Evolutionary conservation across 2,329 filamentous ascomycete genomes (phyloP).

Genomic region (Microdochium bolleyi): DNA sequence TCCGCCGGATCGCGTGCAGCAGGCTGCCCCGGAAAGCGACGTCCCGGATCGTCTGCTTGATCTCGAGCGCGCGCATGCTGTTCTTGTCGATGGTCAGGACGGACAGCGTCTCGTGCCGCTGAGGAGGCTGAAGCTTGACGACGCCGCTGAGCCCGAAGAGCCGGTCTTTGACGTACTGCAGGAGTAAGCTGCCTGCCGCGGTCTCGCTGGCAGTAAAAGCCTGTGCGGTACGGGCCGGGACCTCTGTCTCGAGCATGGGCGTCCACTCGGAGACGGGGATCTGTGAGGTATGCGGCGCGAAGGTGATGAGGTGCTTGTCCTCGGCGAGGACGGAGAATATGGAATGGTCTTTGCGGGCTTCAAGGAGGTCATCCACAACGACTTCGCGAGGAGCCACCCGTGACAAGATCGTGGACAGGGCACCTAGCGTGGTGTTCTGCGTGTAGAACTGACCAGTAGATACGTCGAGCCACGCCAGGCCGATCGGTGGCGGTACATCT

Average conservation of each 20-base stretch:
- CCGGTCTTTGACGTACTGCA: conserved; percentile 76
- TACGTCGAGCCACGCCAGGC: conserved; percentile 88
- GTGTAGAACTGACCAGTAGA: conserved; percentile 94
- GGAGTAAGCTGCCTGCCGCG: conserved; percentile 67
- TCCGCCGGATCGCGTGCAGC: conserved; percentile 80
- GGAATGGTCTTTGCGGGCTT: conserved; percentile 48
- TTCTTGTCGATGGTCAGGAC: conserved; percentile 90
- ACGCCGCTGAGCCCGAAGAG: conserved; percentile 67
- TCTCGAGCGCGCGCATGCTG: conserved; percentile 81
- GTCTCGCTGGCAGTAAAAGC: conserved; percentile 64
- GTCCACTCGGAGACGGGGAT: conserved; percentile 58
- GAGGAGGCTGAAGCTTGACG: conserved; percentile 79
- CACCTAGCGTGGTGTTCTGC: conserved; percentile 62
- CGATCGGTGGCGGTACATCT: conserved; percentile 27
- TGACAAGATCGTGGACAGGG: conserved; percentile 72
- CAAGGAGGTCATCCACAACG: conserved; percentile 60
- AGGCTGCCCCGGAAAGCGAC: conserved; percentile 74
- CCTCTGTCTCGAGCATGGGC: conserved; percentile 66
- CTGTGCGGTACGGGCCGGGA: conserved; percentile 42
- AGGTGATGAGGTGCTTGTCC: conserved; percentile 70
- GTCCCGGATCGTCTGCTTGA: conserved; percentile 79
- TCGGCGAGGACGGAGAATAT: conserved; percentile 64
- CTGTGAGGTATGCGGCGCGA: conserved; percentile 43
- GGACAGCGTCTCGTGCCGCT: conserved; percentile 64
- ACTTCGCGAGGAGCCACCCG: conserved; percentile 81